Conservation (phyloP, 2,329 filamentous ascomycete genomes). For the Aspergillus clavatus region DNA sequence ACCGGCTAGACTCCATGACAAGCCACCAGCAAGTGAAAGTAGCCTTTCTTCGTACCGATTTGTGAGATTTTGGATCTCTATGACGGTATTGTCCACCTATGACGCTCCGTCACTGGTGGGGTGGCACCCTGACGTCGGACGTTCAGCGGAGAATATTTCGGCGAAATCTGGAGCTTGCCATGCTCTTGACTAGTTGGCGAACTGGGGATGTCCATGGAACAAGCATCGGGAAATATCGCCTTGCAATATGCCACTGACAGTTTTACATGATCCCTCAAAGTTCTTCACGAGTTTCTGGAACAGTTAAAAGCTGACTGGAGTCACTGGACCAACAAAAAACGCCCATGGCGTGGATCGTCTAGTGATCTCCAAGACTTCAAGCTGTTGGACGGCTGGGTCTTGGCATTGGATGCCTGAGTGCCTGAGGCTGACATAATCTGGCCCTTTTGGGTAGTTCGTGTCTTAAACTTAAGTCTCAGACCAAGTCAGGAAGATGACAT, state of each 20-base stretch:
- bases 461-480: constrained; percentile 1
- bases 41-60: not conserved
- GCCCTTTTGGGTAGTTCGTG: not conserved
- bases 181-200: not conserved
- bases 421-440: constrained; percentile 4
- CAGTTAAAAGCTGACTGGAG: too few species aligned
- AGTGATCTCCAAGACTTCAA: not conserved
- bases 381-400: not conserved
- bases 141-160: too few species aligned
- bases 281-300: too few species aligned
- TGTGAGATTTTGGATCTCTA: not conserved
- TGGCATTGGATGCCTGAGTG: not conserved
- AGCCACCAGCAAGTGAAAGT: too few species aligned
- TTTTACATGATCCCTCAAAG: not conserved
- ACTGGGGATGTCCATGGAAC: not conserved
- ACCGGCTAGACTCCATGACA: not conserved
- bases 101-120: not conserved
- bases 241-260: not conserved
- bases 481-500: constrained; percentile 3
- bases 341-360: not conserved
- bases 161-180: not conserved
- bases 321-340: not conserved
- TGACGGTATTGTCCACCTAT: not conserved
- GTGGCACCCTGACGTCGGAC: not conserved
- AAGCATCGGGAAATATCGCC: not conserved